Evolutionary conservation across 2,329 filamentous ascomycete species (phyloP), one percentile per base, ranked within the genome.

Genomic region (Penicillium sp.): DNA sequence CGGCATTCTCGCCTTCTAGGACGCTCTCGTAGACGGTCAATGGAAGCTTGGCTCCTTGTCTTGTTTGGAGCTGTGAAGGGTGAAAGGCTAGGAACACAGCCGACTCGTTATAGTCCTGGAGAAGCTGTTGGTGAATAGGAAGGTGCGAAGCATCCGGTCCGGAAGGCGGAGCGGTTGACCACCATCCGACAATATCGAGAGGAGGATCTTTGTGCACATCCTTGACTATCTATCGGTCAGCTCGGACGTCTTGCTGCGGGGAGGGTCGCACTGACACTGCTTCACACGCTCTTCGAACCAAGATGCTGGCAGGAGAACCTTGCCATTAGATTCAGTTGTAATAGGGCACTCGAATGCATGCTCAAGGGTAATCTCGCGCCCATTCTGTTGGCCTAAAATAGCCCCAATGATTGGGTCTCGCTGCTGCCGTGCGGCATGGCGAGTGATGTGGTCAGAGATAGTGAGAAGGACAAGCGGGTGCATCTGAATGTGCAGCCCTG

Each of bases 381-480:
- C 92, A 75, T 89, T 88, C 62, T 96, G 91, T 65, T 93, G 88
- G 13, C 93, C 93, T 5, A 98, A 74, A n/a, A 98, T 78, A 45
- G 87, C 90, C 49, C 93, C 93, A 3, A 92, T 81, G 15, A 96
- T 80, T 13, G 90, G 89, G 0, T 88, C 88, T 15, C 76, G 69
- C 62, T 90, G 84, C 45, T 83, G 76, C 51, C 93, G 83, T 49
- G 95, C 79, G 1, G 86, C 88, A 70, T 95, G 91, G 52, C 93
- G 83, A 50, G 92, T 95, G 69, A 97, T 90, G 70, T 95, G 95
- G 72, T 98, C 93, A 60, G 92, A 95, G 63, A 98, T 93, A 57
- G 88, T 95, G 72, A 98, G 88, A 58, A 97, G 86, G 45, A 95
- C 91, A 42, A 98, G 84, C 24, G 93, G 93, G 65, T 98, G 93